Evolutionary conservation across 306 rosid genomes (phyloP).

Genomic region (Macrotyloma uniflorum): DNA sequence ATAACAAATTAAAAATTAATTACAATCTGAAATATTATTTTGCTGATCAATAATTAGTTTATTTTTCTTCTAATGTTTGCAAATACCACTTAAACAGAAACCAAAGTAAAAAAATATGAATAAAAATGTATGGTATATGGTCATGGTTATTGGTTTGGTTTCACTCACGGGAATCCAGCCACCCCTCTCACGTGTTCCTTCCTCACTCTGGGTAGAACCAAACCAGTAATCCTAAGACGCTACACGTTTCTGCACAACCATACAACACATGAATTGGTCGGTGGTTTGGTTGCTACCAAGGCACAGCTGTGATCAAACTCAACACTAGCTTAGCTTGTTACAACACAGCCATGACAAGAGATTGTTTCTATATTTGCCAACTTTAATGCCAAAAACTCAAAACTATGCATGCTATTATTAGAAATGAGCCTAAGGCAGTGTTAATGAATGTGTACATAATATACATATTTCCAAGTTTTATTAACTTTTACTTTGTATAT

Average conservation of each 20-base stretch:
- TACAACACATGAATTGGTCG: conserved; percentile 47
- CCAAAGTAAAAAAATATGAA: neutral
- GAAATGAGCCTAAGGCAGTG: neutral
- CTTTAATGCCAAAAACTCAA: neutral
- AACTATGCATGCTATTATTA: conserved; percentile 1
- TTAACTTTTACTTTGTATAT: neutral
- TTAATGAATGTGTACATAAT: neutral
- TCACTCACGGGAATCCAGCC: conserved; percentile 78
- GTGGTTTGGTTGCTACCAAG: conserved; percentile 42
- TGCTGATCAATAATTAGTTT: no score
- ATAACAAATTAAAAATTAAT: no score
- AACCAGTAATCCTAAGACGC: conserved; percentile 23
- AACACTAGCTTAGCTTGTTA: neutral
- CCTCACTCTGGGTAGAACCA: conserved; percentile 20
- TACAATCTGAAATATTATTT: no score
- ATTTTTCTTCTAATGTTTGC: no score
- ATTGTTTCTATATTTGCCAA: conserved; percentile 4
- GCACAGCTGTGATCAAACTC: neutral
- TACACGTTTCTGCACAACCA: conserved; percentile 60
- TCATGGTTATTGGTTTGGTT: conserved; percentile 45
- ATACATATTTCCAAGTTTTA: neutral
- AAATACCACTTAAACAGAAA: neutral
- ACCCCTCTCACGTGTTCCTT: conserved; percentile 68
- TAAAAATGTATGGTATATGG: neutral
- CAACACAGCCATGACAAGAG: neutral